Evolutionary conservation across 768 basidiomycete species (phyloP).

Genomic region (Xerocomellus dryophilus): DNA sequence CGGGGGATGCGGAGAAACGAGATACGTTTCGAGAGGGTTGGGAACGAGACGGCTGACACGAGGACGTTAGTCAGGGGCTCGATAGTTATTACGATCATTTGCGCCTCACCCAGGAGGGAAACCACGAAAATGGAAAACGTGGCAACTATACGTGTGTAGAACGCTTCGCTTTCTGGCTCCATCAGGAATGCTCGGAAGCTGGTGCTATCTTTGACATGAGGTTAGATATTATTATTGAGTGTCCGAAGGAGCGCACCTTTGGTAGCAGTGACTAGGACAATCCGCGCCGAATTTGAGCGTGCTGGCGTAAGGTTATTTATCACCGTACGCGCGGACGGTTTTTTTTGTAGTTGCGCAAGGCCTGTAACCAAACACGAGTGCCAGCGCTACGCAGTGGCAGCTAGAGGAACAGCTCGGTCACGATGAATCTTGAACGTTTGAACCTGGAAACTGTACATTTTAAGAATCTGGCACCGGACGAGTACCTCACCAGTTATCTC

Average conservation of each 20-base stretch:
- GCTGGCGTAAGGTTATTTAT: not conserved
- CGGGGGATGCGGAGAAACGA: conserved; percentile 59
- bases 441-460: not conserved
- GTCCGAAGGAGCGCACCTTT: not conserved
- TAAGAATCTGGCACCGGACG: not conserved
- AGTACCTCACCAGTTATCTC: conserved; percentile 18
- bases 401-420: not conserved
- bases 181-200: not conserved
- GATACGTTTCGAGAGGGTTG: conserved; percentile 55
- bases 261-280: not conserved
- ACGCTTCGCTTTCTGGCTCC: not conserved
- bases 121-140: conserved; percentile 49
- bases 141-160: conserved; percentile 10
- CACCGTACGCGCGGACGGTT: not conserved
- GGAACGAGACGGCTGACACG: conserved; percentile 65
- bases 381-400: not conserved
- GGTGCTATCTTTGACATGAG: not conserved
- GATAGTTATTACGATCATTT: not conserved
- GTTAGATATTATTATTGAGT: not conserved
- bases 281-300: not conserved
- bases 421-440: not conserved
- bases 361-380: not conserved
- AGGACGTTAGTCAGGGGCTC: not conserved
- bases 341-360: not conserved
- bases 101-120: conserved; percentile 61